Percentiles rank a stretch among this genome's conserved stretches.
Conservation (phyloP, 805 yeast species). For the Wickerhamomyces bovis region DNA sequence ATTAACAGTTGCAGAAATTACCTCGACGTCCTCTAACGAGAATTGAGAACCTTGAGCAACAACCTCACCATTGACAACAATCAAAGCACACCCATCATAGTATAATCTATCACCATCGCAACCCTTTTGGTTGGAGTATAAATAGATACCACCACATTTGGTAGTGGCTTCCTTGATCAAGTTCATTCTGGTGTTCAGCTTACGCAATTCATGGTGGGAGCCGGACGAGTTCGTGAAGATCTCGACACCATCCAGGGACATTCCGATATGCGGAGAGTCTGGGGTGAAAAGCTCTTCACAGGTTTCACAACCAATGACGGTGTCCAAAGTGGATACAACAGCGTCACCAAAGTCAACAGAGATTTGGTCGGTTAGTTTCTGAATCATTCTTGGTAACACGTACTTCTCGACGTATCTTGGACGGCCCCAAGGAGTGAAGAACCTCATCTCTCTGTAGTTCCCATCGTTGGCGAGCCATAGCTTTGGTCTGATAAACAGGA, state of each 20-base stretch:
- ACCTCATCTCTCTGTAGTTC: constrained; percentile 95
- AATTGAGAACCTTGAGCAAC: constrained; percentile 94
- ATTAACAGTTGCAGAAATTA: constrained; percentile 90
- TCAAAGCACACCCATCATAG: constrained; percentile 95
- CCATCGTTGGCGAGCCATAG: constrained; percentile 95
- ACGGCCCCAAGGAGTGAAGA: constrained; percentile 90
- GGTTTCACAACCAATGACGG: constrained; percentile 94
- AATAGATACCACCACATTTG: constrained; percentile 93
- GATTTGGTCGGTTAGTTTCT: constrained; percentile 58
- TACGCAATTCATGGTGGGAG: constrained; percentile 94
- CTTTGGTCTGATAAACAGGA: constrained; percentile 87
- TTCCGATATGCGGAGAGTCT: constrained; percentile 84
- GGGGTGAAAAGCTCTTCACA: constrained; percentile 98
- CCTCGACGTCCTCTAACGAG: constrained; percentile 87
- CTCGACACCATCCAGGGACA: constrained; percentile 96
- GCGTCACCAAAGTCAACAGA: constrained; percentile 87
- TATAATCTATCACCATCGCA: constrained; percentile 97
- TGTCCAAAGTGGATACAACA: constrained; percentile 74
- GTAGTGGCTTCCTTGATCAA: constrained; percentile 88
- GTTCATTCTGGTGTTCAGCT: constrained; percentile 76
- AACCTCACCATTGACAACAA: constrained; percentile 85
- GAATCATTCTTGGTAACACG: constrained; percentile 65
- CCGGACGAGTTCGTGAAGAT: constrained; percentile 94
- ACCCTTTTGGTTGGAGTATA: constrained; percentile 93
- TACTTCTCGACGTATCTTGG: constrained; percentile 69